Percentiles rank a stretch among this genome's conserved stretches.
These are phyloP conservation scores for Berberis thunbergii DNA, from an alignment of 164 flowering plant species.

Conservation along the genomic window DNA sequence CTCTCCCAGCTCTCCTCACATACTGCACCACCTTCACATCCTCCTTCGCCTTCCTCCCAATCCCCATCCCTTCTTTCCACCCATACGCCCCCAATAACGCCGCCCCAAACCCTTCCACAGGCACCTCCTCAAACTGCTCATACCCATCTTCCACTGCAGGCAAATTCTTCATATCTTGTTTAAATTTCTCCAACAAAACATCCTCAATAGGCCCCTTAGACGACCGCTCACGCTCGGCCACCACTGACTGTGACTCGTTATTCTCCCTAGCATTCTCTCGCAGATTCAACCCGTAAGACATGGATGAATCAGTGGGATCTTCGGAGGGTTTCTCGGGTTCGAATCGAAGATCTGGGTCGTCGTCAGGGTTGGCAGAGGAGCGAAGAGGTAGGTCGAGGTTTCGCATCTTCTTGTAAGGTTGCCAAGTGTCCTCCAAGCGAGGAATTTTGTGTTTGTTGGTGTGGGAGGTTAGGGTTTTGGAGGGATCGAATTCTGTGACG, in stretches of 20 bases:
- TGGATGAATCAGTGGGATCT: no score
- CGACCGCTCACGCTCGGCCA: no score
- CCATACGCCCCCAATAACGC: slow-evolving; percentile 71
- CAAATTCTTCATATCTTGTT: slow-evolving; percentile 38
- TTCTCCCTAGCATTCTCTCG: no score
- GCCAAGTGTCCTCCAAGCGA: slow-evolving; percentile 46
- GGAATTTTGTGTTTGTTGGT: slow-evolving; percentile 32
- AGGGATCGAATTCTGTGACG: slow-evolving; percentile 49
- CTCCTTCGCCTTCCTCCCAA: slow-evolving; percentile 55
- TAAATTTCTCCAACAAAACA: slow-evolving; percentile 26
- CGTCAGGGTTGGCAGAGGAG: not conserved
- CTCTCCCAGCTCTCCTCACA: slow-evolving; percentile 24
- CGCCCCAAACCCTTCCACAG: slow-evolving; percentile 71
- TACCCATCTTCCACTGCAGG: slow-evolving; percentile 45
- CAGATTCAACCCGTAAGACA: no score
- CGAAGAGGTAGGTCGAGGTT: slow-evolving; percentile 38
- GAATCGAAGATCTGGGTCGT: no score
- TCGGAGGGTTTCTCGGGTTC: no score
- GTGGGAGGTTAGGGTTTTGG: slow-evolving; percentile 25
- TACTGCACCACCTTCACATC: slow-evolving; percentile 48
- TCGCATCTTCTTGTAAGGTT: slow-evolving; percentile 51
- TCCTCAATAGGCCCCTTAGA: not conserved
- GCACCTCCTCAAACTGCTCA: slow-evolving; percentile 46
- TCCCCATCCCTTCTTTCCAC: slow-evolving; percentile 65
- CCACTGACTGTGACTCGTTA: no score